Percentiles rank a stretch among this genome's conserved stretches.
Evolutionary conservation across 768 basidiomycete genomes (phyloP).

Genomic region (Leucocoprinus birnbaumii): DNA sequence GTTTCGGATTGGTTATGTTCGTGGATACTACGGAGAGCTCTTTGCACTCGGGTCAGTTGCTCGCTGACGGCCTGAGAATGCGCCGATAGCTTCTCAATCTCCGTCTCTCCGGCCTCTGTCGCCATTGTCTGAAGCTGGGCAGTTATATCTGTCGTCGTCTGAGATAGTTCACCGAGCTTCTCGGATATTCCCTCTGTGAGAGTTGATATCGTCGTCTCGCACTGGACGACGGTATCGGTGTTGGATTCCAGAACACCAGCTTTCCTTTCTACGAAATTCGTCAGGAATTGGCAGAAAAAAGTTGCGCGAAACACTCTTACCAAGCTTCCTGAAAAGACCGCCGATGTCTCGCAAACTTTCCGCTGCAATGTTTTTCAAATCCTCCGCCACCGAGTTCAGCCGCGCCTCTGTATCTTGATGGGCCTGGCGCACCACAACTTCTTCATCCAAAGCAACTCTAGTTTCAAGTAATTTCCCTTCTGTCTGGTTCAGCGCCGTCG

Average conservation of each 20-base stretch:
- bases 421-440: conserved; percentile 72
- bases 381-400: conserved; percentile 70
- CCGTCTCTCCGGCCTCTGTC: conserved; percentile 19
- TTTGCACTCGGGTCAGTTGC: conserved; percentile 53
- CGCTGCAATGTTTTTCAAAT: conserved; percentile 60
- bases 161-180: conserved; percentile 61
- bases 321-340: conserved; percentile 79
- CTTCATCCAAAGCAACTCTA: conserved; percentile 71
- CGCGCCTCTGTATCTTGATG: conserved; percentile 71
- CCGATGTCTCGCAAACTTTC: conserved; percentile 69
- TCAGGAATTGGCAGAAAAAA: background rate
- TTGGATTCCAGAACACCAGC: conserved; percentile 61
- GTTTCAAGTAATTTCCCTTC: conserved; percentile 56
- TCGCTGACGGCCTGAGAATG: conserved; percentile 54
- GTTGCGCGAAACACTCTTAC: conserved; percentile 43
- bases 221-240: conserved; percentile 56
- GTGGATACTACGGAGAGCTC: conserved; percentile 50
- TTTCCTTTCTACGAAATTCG: conserved; percentile 64
- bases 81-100: conserved; percentile 53
- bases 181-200: conserved; percentile 51
- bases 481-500: conserved; percentile 48
- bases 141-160: conserved; percentile 51
- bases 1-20: conserved; percentile 52
- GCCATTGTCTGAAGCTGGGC: conserved; percentile 38
- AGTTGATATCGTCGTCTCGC: conserved; percentile 56